These are phyloP conservation scores for Candida ipomoeae DNA, from an alignment of 805 yeast species.

Conservation along the genomic window DNA sequence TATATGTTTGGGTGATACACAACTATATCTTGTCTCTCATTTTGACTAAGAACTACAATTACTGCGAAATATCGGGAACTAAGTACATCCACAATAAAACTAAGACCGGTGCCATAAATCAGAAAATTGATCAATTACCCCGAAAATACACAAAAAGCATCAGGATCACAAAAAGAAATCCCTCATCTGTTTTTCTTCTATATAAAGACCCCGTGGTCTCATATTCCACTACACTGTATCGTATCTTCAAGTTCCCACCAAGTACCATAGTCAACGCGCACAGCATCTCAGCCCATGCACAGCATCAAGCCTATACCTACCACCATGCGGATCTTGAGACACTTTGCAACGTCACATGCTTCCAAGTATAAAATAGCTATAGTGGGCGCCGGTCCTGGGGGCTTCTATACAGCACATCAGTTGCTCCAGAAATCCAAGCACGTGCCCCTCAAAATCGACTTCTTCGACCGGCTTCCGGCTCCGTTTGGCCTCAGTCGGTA, in stretches of 20 bases:
- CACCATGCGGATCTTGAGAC: conserved; percentile 3
- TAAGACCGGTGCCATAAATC: neutral
- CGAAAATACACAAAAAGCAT: neutral
- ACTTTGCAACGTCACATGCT: conserved; percentile 3
- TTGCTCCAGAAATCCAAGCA: conserved; percentile 42
- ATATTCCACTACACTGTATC: neutral
- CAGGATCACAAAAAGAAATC: neutral
- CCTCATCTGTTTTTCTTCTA: neutral
- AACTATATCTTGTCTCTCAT: neutral
- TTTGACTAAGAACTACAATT: neutral
- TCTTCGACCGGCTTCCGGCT: conserved; percentile 80
- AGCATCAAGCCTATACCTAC: neutral
- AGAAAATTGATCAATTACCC: neutral
- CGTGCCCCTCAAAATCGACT: conserved; percentile 47
- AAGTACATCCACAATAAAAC: neutral
- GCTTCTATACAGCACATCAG: conserved; percentile 19
- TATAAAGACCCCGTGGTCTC: neutral
- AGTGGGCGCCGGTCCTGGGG: conserved; percentile 92
- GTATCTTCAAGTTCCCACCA: neutral
- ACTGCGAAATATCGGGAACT: neutral
- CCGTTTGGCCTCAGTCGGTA: conserved; percentile 89
- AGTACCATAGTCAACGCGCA: neutral
- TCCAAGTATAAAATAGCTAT: conserved; percentile 53
- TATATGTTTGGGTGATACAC: too few species aligned
- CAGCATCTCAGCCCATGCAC: neutral